Base-by-base conservation (phyloP, 202 grass and related monocot species). In the Schoenoplectus triqueter region DNA sequence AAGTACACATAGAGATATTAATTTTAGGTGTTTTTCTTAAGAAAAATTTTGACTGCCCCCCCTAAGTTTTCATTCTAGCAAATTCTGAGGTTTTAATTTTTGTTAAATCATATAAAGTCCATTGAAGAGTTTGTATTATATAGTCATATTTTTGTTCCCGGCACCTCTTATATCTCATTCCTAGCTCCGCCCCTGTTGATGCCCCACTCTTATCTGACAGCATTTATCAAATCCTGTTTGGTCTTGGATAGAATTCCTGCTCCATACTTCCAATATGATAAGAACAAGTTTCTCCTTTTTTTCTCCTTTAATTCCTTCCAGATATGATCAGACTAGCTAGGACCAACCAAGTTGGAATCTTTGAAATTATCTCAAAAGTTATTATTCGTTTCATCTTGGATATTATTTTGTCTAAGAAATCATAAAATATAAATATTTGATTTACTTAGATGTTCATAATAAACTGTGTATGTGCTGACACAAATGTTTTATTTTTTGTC, bases 141-240 rank as follows among this genome's bases (percentile, higher is more conserved):
- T 31, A 1, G 31, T 31, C 31, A 31, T 31, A 31, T 31, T 31
- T 31, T 31, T 31, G 31, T 31, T 31, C 31, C 31, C 31, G 31
- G 31, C 31, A 31, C 31, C 31, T 31, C 31, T 1, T 31, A 31
- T 31, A 31, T 31, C 31, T 31, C 31, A 31, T 31, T 31, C 31
- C 31, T 31, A 31, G 31, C 31, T 31, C 31, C 31, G 31, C 31
- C 31, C 31, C 31, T 31, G n/a, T n/a, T n/a, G n/a, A n/a, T 76
- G 20, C 19, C 50, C 73, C 49, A 56, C 21, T 56, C 9, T 57
- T 57, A 40, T 77, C 73, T 77, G 50, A 56, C 73, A 55, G 18
- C 49, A 21, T 77, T 57, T 77, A 77, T 57, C 3, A 77, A 77
- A 56, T 41, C 73, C 73, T 77, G 73, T 56, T 52, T 22, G 71